Conservation (phyloP, 331 rosid species). For the Pyrus hybrid region DNA sequence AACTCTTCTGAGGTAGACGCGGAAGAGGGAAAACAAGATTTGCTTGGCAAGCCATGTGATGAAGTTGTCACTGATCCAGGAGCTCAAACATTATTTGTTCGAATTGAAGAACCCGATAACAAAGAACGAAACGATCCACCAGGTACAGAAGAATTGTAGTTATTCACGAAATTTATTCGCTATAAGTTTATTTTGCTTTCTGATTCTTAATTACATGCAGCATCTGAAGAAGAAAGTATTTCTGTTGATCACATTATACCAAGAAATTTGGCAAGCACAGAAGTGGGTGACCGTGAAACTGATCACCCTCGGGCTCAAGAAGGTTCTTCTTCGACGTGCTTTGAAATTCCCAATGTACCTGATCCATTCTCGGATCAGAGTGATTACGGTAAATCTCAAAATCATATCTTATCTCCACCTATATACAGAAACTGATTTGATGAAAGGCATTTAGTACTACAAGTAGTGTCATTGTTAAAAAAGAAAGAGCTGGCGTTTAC, state of each 20-base stretch:
- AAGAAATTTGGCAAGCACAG: slow-evolving; percentile 1
- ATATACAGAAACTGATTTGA: neutral
- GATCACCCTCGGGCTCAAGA: slow-evolving; percentile 21
- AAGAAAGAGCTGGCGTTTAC: neutral
- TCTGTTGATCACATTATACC: neutral
- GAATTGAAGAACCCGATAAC: slow-evolving; percentile 11
- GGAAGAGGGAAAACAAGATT: slow-evolving; percentile 19
- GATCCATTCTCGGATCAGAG: slow-evolving; percentile 33
- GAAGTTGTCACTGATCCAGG: slow-evolving; percentile 15
- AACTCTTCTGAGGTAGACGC: slow-evolving; percentile 8
- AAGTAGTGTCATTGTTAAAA: neutral
- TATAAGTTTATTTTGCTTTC: neutral
- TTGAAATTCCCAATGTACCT: slow-evolving; percentile 25
- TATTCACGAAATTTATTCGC: neutral
- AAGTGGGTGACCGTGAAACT: slow-evolving; percentile 8
- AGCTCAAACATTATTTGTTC: slow-evolving; percentile 6
- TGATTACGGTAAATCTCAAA: slow-evolving; percentile 29
- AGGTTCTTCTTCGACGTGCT: slow-evolving; percentile 6
- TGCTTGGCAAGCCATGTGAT: slow-evolving; percentile 8
- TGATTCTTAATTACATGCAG: slow-evolving; percentile 11
- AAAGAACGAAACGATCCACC: slow-evolving; percentile 23
- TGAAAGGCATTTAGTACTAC: neutral
- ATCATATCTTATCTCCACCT: neutral
- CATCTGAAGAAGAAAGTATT: slow-evolving; percentile 2
- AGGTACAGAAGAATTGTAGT: slow-evolving; percentile 36